phyloP scores from a whole-genome alignment of 768 basidiomycete species.

The Boletus reticulatus region DNA sequence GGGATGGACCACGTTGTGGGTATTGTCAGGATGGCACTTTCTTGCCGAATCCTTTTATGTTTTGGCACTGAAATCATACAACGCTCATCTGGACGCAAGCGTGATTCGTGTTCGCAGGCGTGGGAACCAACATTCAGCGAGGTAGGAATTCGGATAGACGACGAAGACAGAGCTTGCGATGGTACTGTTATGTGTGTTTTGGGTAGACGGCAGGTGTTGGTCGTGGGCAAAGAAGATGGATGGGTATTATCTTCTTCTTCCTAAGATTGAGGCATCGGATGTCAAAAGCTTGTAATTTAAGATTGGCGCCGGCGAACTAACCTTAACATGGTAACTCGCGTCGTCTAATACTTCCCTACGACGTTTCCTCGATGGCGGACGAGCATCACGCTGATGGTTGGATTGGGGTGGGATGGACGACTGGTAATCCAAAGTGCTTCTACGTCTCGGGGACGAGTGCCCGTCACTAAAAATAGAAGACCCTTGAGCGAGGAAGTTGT shows the following conservation, averaged over 20 bases:
- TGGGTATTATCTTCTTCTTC: constrained; percentile 23
- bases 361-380: constrained; percentile 31
- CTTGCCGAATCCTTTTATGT: constrained; percentile 31
- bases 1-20: constrained; percentile 34
- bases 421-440: constrained; percentile 15
- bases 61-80: constrained; percentile 19
- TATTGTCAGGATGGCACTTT: constrained; percentile 19
- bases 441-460: constrained; percentile 18
- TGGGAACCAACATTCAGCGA: constrained; percentile 17
- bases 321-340: constrained; percentile 29
- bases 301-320: constrained; percentile 29
- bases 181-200: constrained; percentile 24
- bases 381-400: constrained; percentile 17
- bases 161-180: constrained; percentile 18
- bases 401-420: constrained; percentile 13
- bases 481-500: constrained; percentile 31
- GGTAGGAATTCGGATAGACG: constrained; percentile 12
- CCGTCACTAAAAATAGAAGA: constrained; percentile 30
- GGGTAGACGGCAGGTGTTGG: constrained; percentile 20
- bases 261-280: constrained; percentile 25
- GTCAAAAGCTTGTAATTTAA: constrained; percentile 25
- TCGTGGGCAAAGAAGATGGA: constrained; percentile 16
- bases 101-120: constrained; percentile 16
- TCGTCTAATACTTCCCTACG: constrained; percentile 32
- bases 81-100: constrained; percentile 26